Evolutionary conservation across 2,329 filamentous ascomycete species (phyloP).

Genomic region (Bimuria novae-zelandiae): DNA sequence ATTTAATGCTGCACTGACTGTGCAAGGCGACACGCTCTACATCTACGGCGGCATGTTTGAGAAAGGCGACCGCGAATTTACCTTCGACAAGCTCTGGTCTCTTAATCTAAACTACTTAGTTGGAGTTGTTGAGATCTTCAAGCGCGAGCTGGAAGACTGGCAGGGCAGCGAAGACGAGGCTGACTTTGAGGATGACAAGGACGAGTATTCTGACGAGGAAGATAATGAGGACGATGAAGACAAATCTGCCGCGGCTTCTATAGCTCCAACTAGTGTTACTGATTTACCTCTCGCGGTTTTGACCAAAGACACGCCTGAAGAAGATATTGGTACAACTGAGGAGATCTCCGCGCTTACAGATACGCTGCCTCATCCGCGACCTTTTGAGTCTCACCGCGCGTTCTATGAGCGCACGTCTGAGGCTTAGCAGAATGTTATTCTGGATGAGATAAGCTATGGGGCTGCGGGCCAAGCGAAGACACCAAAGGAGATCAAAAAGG

Average conservation of each 20-base stretch:
- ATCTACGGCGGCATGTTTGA: conserved; percentile 96
- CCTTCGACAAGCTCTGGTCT: conserved; percentile 92
- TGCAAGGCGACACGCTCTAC: conserved; percentile 90
- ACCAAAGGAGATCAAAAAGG: conserved; percentile 88
- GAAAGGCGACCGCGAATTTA: conserved; percentile 92
- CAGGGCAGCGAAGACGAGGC: conserved; percentile 57
- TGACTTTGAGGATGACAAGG: conserved; percentile 54
- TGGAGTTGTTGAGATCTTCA: conserved; percentile 90
- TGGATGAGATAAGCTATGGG: conserved; percentile 72
- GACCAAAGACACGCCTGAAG: conserved; percentile 39
- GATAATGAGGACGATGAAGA: conserved; percentile 59
- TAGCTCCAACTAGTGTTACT: conserved; percentile 58
- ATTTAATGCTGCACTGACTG: conserved; percentile 88
- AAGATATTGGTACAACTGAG: conserved; percentile 53
- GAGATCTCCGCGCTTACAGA: conserved; percentile 66
- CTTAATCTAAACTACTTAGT: conserved; percentile 95
- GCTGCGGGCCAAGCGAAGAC: conserved; percentile 65
- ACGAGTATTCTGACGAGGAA: conserved; percentile 44
- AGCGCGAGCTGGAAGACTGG: conserved; percentile 85
- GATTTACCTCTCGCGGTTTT: conserved; percentile 29
- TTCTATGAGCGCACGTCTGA: conserved; percentile 88
- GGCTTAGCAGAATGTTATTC: conserved; percentile 87
- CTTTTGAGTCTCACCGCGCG: conserved; percentile 87
- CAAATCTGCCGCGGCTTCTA: conserved; percentile 59
- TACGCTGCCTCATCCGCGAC: conserved; percentile 73